Base-by-base conservation (phyloP, 257 asterid genomes). In the Ilex aquifolium region DNA sequence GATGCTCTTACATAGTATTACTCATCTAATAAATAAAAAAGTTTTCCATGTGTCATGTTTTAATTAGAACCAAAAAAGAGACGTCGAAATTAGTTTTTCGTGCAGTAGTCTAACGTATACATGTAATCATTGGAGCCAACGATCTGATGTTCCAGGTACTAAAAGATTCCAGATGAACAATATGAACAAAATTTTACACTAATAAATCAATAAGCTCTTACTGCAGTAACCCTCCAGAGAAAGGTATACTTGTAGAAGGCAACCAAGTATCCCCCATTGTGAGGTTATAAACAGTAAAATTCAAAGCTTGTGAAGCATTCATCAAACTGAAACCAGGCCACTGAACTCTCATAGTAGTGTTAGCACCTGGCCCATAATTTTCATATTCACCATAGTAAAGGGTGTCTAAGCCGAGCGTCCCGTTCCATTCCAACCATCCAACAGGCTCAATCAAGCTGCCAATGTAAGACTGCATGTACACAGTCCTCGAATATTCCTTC, bases 201-300 rank as follows among this genome's bases (percentile, higher is more conserved):
- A 8, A 36, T 36, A 36, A 36, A 36, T 2, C 17, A 31, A 44
- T 9, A 32, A 58, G 62, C 56, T 11, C 51, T 39, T 13, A 44
- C 27, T 29, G 29, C 32, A 54, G 31, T 10, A 70, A 50, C 14
- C 75, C 75, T 64, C 60, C 69, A 59, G 59, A 68, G 49, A 68
- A 73, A 46, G 74, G 78, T 31, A 68, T 66, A 55, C 59, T 73
- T 17, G 78, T 73, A 54, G 15, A 64, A 21, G 74, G 74, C 68
- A 73, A 59, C 78, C 78, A 73, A 44, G 74, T 68, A 59, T 68
- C 78, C 53, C 78, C 78, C 74, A 73, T 73, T 21, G 78, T 73
- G 59, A 73, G 69, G 68, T 73, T 73, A 60, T 64, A 73, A 29
- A 73, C 78, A 12, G 78, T 73, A n/a, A 73, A 73, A 49, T 73